phyloP scores from a whole-genome alignment of 1,284 basidiomycete species.

The Moesziomyces aphidis region DNA sequence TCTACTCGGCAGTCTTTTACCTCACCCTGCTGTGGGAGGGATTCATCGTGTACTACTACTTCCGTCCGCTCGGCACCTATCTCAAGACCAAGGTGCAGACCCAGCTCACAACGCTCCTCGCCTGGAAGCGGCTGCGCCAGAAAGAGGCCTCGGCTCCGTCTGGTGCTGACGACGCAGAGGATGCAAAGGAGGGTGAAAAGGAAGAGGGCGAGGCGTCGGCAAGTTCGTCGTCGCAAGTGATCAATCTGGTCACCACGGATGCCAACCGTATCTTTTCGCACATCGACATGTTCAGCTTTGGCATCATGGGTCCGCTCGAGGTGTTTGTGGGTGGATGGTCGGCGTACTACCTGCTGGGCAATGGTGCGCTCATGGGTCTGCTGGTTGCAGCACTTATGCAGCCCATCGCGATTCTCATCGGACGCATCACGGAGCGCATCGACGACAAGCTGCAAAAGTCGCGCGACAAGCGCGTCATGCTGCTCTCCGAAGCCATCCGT shows the following conservation, averaged over 20 bases:
- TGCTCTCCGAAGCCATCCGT: conserved; percentile 44
- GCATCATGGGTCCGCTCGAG: conserved; percentile 42
- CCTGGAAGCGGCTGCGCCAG: conserved; percentile 40
- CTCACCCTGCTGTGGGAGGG: conserved; percentile 14
- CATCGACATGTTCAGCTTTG: conserved; percentile 32
- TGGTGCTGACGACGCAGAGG: not conserved
- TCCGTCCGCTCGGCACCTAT: conserved; percentile 13
- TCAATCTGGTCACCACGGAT: conserved; percentile 47
- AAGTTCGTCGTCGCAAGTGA: conserved; percentile 26
- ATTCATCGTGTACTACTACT: conserved; percentile 30
- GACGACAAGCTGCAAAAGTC: conserved; percentile 39
- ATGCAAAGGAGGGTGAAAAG: not conserved
- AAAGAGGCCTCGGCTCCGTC: conserved; percentile 23
- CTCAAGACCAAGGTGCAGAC: conserved; percentile 23
- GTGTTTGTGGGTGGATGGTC: conserved; percentile 34
- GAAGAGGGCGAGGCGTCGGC: not conserved
- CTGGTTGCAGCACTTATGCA: conserved; percentile 28
- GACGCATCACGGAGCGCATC: conserved; percentile 21
- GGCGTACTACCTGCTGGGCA: conserved; percentile 32
- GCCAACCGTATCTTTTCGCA: conserved; percentile 20
- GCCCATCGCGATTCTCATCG: conserved; percentile 30
- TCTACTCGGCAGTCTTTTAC: conserved; percentile 35
- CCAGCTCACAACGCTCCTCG: conserved; percentile 30
- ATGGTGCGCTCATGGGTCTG: conserved; percentile 39
- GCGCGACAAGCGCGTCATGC: conserved; percentile 37